Evolutionary conservation across 306 rosid species (phyloP).

Genomic region (barrel medic (Medicago truncatula)): MtrunA17r5.0-ANR NC_053042.1:3346001-3346500

Average conservation of each 20-base stretch:
- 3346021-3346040: not conserved
- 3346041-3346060: slow-evolving; percentile 2
- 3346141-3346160: no score
- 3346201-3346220: no score
- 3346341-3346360: slow-evolving; percentile 51
- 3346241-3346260: no score
- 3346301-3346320: no score
- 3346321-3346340: slow-evolving; percentile 41
- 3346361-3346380: slow-evolving; percentile 38
- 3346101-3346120: no score
- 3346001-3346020: slow-evolving; percentile 53
- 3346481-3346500: not conserved
- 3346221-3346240: no score
- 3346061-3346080: not conserved
- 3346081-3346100: not conserved
- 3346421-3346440: slow-evolving; percentile 11
- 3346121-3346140: no score
- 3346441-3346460: slow-evolving; percentile 14
- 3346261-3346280: no score
- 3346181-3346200: no score
- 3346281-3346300: no score
- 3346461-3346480: not conserved
- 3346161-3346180: no score
- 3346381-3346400: not conserved
- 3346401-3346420: slow-evolving; percentile 21